Evolutionary conservation across 768 basidiomycete genomes (phyloP), one percentile per base, ranked within the genome.

Genomic region (Pulveroboletus sp.): DNA sequence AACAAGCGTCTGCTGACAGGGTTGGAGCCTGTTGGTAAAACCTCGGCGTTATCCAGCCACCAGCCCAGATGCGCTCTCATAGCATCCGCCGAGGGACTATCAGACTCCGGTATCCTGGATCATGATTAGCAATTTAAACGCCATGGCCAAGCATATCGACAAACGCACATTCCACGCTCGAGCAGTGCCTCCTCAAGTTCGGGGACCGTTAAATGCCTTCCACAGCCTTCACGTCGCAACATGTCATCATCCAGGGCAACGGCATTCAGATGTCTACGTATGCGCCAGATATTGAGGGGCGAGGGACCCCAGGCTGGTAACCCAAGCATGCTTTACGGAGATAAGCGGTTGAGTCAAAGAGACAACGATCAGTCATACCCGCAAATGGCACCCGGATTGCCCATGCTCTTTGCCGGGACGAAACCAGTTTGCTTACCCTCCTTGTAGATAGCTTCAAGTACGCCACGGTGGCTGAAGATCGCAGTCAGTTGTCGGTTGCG

Each of bases 111-210:
- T 51, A 65, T 62, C 62, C 74, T 72, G 21, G 74, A 73, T 76
- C 47, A 46, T 10, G n/a, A 17, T 54, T 35, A 49, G 41, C 10
- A 14, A 14, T 35, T 9, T 12, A n/a, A 16, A 39, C 14, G 19
- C 14, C 31, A 20, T 7, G 21, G 25, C 29, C 29, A 42, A 31
- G 32, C 13, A 19, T 38, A 6, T 17, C n/a, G 5, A 8, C 31
- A 14, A 16, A 75, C 87, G 62, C 62, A 91, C 90, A 90, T 75
- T 58, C 86, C 90, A 50, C 90, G 82, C 64, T 90, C 89, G 50
- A 78, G 72, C 13, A 92, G 72, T 4, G 87, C 84, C 47, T 87
- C 79, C 24, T 74, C 69, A 6, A 90, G 69, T 53, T 85, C 85
- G 4, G 71, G 69, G 17, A 70, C 61, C 3, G 79, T 77, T 38